Evolutionary conservation across 2,329 filamentous ascomycete species (phyloP).

Genomic region (Daldinia sp.): DNA sequence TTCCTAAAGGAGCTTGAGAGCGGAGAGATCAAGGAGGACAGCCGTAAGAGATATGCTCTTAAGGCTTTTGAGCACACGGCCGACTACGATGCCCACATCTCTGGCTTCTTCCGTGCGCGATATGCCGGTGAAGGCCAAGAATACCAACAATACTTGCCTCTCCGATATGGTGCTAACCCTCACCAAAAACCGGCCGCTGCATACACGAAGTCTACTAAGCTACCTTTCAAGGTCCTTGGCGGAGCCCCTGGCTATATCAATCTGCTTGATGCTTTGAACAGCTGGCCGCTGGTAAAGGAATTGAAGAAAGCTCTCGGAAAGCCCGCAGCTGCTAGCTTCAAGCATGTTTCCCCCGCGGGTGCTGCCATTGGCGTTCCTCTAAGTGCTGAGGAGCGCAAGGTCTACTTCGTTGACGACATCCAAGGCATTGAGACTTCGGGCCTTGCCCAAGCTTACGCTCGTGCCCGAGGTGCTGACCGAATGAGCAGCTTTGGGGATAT

Average conservation of each 20-base stretch:
- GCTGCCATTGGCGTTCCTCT: slow-evolving; percentile 93
- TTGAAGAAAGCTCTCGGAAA: slow-evolving; percentile 87
- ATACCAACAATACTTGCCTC: slow-evolving; percentile 83
- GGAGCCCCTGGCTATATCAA: slow-evolving; percentile 98
- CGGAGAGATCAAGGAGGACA: slow-evolving; percentile 86
- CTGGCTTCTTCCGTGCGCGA: slow-evolving; percentile 97
- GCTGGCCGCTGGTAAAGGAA: slow-evolving; percentile 97
- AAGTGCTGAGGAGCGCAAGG: slow-evolving; percentile 88
- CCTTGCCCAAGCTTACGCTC: slow-evolving; percentile 94
- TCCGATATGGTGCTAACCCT: slow-evolving; percentile 96
- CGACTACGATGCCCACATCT: slow-evolving; percentile 94
- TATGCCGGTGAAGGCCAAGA: slow-evolving; percentile 89
- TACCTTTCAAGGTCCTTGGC: slow-evolving; percentile 95
- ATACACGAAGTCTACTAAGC: slow-evolving; percentile 75
- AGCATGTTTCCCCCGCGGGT: slow-evolving; percentile 97
- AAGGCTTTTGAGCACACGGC: slow-evolving; percentile 99
- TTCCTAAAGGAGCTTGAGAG: slow-evolving; percentile 91
- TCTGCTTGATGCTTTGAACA: slow-evolving; percentile 93
- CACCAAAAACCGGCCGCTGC: slow-evolving; percentile 97
- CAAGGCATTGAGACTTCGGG: slow-evolving; percentile 85
- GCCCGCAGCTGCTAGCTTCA: slow-evolving; percentile 96
- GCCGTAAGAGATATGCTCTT: slow-evolving; percentile 88
- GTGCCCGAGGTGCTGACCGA: slow-evolving; percentile 93
- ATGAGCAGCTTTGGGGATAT: slow-evolving; percentile 99
- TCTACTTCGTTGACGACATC: slow-evolving; percentile 98